These are phyloP conservation scores for Aspergillus hortae DNA, from an alignment of 2,329 filamentous ascomycete species.

Conservation along the genomic window DNA sequence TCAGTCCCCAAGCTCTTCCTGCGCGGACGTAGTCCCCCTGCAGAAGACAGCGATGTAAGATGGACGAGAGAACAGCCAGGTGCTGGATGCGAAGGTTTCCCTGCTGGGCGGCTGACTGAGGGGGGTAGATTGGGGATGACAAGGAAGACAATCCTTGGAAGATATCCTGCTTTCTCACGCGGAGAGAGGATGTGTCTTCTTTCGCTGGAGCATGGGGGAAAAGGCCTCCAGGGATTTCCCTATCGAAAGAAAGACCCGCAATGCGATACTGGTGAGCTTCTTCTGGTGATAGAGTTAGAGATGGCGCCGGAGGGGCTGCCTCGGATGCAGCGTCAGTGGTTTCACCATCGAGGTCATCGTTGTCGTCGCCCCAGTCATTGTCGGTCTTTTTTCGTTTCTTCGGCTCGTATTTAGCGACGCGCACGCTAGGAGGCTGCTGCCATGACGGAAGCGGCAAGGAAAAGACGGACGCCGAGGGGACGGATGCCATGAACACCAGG, in stretches of 20 bases:
- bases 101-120: constrained; percentile 28
- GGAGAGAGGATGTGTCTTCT: constrained; percentile 5
- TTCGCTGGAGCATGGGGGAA: constrained; percentile 39
- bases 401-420: constrained; percentile 33
- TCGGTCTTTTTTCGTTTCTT: constrained; percentile 31
- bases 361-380: constrained; percentile 25
- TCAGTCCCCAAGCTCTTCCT: constrained; percentile 68
- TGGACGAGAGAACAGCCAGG: constrained; percentile 62
- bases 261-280: constrained; percentile 43
- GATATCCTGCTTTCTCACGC: constrained; percentile 16
- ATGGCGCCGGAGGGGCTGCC: constrained; percentile 16
- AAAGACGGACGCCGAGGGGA: constrained; percentile 32
- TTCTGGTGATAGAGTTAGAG: constrained; percentile 34
- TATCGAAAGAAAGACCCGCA: constrained; percentile 37
- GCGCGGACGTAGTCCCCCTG: constrained; percentile 69
- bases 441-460: constrained; percentile 36
- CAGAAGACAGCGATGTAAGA: constrained; percentile 70
- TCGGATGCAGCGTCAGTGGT: constrained; percentile 29
- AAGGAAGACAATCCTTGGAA: constrained; percentile 27
- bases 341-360: constrained; percentile 22
- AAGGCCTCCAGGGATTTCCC: constrained; percentile 35
- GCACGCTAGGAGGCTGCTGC: constrained; percentile 33
- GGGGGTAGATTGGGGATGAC: constrained; percentile 32
- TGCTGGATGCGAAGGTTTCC: constrained; percentile 49
- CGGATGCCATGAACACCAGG: constrained; percentile 24